Conservation (phyloP, 805 yeast species). For the Ogataea philodendri region DNA sequence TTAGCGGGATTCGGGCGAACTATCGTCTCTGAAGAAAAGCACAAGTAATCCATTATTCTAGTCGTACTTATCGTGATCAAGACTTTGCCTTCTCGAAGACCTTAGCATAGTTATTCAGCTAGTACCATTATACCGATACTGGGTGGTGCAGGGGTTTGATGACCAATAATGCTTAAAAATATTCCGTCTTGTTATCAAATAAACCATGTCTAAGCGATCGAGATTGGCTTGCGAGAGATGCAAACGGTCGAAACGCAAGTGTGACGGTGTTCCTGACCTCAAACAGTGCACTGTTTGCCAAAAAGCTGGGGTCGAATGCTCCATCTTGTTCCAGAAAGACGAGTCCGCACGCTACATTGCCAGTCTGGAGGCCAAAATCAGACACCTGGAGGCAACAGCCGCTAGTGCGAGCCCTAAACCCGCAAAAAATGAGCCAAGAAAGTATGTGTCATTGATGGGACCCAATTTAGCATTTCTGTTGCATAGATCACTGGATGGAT, state of each 20-base stretch:
- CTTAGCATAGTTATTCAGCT: too few species aligned
- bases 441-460: constrained; percentile 1
- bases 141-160: too few species aligned
- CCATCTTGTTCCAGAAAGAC: constrained; percentile 12
- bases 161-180: too few species aligned
- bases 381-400: constrained; percentile 14
- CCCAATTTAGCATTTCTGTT: constrained; percentile 16
- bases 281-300: constrained; percentile 18
- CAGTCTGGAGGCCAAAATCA: constrained; percentile 19
- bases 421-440: not conserved
- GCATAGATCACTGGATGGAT: constrained; percentile 13
- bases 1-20: too few species aligned
- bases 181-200: too few species aligned
- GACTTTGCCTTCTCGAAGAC: too few species aligned
- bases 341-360: constrained; percentile 17
- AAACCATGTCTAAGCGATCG: constrained; percentile 11
- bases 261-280: constrained; percentile 26
- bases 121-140: too few species aligned
- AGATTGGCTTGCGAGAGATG: constrained; percentile 25
- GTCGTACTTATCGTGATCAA: too few species aligned
- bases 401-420: not conserved
- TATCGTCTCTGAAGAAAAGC: too few species aligned
- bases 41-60: too few species aligned
- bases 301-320: constrained; percentile 18
- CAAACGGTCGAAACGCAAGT: constrained; percentile 22